phyloP scores from a whole-genome alignment of 164 flowering plant species.

The Magnolia officinalis region DNA sequence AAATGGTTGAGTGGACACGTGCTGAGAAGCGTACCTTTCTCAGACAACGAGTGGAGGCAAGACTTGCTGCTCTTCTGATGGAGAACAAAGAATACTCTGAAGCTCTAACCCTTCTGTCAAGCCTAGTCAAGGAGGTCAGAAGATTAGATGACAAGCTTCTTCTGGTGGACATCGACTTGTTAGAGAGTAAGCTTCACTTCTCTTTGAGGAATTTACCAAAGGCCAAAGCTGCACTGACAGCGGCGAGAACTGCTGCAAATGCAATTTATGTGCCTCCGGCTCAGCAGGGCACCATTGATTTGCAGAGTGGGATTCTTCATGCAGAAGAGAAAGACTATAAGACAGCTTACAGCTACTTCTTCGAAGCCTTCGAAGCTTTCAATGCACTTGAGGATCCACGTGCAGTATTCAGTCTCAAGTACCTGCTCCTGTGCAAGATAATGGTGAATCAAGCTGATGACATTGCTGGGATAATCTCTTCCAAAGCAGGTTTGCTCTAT shows the following conservation, averaged over 20 bases:
- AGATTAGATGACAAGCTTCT: constrained; percentile 72
- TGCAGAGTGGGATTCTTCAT: constrained; percentile 73
- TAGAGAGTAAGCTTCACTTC: constrained; percentile 70
- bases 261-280: constrained; percentile 78
- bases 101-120: constrained; percentile 49
- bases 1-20: constrained; percentile 70
- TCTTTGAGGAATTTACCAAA: constrained; percentile 58
- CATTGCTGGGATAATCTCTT: constrained; percentile 40
- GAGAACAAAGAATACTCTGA: constrained; percentile 55
- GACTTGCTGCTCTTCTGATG: constrained; percentile 64
- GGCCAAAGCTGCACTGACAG: constrained; percentile 73
- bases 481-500: constrained; percentile 24
- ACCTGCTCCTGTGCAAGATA: constrained; percentile 60
- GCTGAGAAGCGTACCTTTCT: constrained; percentile 64
- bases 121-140: constrained; percentile 58
- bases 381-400: constrained; percentile 61
- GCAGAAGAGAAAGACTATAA: constrained; percentile 77
- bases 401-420: constrained; percentile 56
- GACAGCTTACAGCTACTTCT: constrained; percentile 67
- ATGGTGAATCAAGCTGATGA: constrained; percentile 67
- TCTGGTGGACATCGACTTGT: constrained; percentile 62
- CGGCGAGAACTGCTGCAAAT: constrained; percentile 71
- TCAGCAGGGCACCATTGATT: constrained; percentile 66
- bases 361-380: constrained; percentile 67
- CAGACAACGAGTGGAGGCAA: constrained; percentile 61